Evolutionary conservation across 257 asterid genomes (phyloP).

Genomic region (Solanum neorickii): DNA sequence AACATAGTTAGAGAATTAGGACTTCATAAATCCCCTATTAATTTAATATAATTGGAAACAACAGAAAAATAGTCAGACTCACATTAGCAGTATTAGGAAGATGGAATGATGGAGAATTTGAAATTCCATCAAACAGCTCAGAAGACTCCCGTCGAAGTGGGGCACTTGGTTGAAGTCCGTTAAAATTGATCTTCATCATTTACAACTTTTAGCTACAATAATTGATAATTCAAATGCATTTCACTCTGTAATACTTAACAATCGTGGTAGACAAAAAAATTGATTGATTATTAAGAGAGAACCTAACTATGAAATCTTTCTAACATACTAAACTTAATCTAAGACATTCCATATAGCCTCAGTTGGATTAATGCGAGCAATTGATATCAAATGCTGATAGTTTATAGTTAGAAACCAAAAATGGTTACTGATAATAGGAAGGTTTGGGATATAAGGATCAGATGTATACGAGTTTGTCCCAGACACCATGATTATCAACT

Average conservation of each 20-base stretch:
- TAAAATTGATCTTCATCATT: conserved; percentile 68
- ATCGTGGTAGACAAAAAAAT: neutral
- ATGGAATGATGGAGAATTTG: conserved; percentile 41
- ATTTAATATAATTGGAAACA: neutral
- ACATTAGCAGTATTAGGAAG: conserved; percentile 58
- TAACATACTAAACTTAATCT: neutral
- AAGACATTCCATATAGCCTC: neutral
- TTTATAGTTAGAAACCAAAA: neutral
- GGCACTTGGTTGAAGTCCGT: conserved; percentile 55
- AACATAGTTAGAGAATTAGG: neutral
- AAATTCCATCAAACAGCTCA: conserved; percentile 34
- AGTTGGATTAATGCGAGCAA: neutral
- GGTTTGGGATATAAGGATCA: neutral
- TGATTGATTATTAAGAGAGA: neutral
- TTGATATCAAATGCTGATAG: neutral
- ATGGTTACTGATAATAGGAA: neutral
- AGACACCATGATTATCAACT: no score
- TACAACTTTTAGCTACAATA: conserved; percentile 7
- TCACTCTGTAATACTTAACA: neutral
- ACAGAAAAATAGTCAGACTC: conserved; percentile 10
- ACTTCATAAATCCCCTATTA: neutral
- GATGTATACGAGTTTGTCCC: no score
- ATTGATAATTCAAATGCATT: neutral
- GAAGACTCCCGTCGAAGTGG: conserved; percentile 29
- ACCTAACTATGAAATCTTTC: neutral